Base-by-base conservation (phyloP, 345 rosid species). In the Pistacia integerrima region DNA sequence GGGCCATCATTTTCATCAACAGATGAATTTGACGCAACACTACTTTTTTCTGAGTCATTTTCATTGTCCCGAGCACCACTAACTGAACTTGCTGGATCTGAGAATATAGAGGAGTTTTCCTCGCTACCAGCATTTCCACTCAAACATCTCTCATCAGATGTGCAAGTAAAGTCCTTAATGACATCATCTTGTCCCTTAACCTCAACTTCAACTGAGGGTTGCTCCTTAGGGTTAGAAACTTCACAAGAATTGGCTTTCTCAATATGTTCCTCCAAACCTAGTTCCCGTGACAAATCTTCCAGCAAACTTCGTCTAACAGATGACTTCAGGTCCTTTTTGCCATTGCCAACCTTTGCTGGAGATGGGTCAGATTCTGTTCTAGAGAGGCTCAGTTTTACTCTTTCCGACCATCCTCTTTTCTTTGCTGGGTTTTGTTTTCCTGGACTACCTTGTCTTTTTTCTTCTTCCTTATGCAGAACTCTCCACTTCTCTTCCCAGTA, bases 401-500 rank as follows among this genome's bases (percentile, higher is more conserved):
- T 95, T 63, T 90, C 94, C 13, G 93, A 89, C 99, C 99, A 93
- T 38, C 95, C 71, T 71, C 78, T 95, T 75, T 81, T 93, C 83
- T 67, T 82, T 56, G 77, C 58, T 11, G 84, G 83, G 55, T 35
- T 84, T 63, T 77, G 74, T 79, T 91, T 91, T 72, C 65, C 88
- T 60, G 75, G 76, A 56, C 67, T 74, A 79, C 56, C 78, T 41
- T 82, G 80, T 78, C 74, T 83, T 67, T 70, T 83, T 78, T 91
- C 91, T 36, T 88, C 97, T n/a, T 89, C 88, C 70, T 88, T 87
- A 79, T 91, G 92, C 78, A 86, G 58, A 69, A 83, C 88, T 84
- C 94, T 88, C 99, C 99, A 95, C 79, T 85, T 90, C 81, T 88
- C 99, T 82, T 95, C 99, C 99, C 99, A 95, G 33, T 95, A 95